A percentile compares a stretch with the other conserved stretches of the same genome.
Evolutionary conservation across 2,329 filamentous ascomycete genomes (phyloP).

Genomic region (Penicillium hesseltinei): DNA sequence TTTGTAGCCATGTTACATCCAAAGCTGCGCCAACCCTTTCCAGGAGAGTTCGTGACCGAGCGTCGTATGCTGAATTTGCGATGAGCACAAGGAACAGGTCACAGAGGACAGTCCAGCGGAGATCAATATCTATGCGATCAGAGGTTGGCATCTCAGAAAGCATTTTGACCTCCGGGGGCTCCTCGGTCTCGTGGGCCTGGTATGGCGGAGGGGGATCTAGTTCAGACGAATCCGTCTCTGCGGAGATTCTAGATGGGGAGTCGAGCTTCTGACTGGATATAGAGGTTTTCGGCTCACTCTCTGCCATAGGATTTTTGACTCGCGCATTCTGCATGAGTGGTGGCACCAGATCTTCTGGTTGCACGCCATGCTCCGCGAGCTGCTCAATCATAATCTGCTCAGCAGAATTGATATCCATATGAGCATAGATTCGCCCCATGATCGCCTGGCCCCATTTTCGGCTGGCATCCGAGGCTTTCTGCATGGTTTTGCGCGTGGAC

Average conservation of each 20-base stretch:
- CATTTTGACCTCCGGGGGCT: conserved; percentile 74
- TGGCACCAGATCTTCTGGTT: conserved; percentile 77
- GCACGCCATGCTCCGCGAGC: conserved; percentile 84
- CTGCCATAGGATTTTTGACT: conserved; percentile 87
- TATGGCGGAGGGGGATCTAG: conserved; percentile 55
- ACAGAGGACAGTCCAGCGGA: conserved; percentile 95
- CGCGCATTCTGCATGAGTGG: conserved; percentile 87
- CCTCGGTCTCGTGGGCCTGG: conserved; percentile 62
- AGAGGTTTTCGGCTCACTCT: conserved; percentile 42
- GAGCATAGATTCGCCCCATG: conserved; percentile 89
- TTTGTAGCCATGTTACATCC: conserved; percentile 84
- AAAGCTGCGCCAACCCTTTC: conserved; percentile 79
- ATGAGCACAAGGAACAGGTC: conserved; percentile 95
- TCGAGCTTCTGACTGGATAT: conserved; percentile 30
- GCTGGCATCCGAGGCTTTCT: conserved; percentile 70
- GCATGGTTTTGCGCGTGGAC: conserved; percentile 68
- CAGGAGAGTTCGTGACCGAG: conserved; percentile 78
- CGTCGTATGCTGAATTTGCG: conserved; percentile 90
- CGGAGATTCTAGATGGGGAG: conserved; percentile 33
- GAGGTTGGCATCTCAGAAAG: conserved; percentile 79
- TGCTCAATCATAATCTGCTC: conserved; percentile 99
- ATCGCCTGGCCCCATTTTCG: conserved; percentile 98
- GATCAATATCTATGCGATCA: conserved; percentile 87
- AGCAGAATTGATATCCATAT: conserved; percentile 87
- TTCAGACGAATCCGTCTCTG: conserved; percentile 43